Evolutionary conservation across 164 flowering plant species (phyloP).

Genomic region (Vitis cinerea): DNA sequence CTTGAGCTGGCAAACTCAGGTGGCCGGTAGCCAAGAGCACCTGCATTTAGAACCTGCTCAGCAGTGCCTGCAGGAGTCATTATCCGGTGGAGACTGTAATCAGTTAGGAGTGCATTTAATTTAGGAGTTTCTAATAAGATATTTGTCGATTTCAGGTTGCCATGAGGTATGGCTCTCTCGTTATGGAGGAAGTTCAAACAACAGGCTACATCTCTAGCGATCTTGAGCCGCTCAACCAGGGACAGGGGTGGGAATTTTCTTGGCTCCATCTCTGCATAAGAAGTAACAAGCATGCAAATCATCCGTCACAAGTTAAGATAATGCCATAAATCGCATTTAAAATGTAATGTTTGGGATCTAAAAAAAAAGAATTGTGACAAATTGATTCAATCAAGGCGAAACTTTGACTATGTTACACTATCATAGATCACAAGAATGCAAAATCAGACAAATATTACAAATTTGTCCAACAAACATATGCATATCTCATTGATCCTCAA

Average conservation of each 20-base stretch:
- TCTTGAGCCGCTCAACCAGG: constrained; percentile 40
- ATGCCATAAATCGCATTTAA: background rate
- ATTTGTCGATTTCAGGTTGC: constrained; percentile 76
- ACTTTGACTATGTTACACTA: no score
- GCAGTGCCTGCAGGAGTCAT: constrained; percentile 68
- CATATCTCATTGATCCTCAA: no score
- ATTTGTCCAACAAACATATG: no score
- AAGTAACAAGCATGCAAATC: background rate
- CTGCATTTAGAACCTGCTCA: constrained; percentile 70
- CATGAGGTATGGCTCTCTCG: constrained; percentile 73
- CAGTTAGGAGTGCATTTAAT: constrained; percentile 47
- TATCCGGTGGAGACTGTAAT: constrained; percentile 77
- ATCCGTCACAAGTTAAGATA: background rate
- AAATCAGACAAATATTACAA: no score
- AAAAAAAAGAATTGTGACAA: no score
- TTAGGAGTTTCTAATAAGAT: constrained; percentile 44
- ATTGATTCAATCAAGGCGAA: no score
- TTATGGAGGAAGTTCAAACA: constrained; percentile 69
- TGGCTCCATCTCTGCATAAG: constrained; percentile 41
- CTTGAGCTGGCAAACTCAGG: constrained; percentile 76
- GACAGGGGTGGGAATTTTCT: constrained; percentile 41
- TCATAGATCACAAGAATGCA: no score
- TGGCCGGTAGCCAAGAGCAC: constrained; percentile 73
- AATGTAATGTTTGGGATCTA: no score
- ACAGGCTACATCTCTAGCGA: constrained; percentile 54